Base-by-base conservation (phyloP, 2,329 filamentous ascomycete genomes). In the Xylariaceae sp. region DNA sequence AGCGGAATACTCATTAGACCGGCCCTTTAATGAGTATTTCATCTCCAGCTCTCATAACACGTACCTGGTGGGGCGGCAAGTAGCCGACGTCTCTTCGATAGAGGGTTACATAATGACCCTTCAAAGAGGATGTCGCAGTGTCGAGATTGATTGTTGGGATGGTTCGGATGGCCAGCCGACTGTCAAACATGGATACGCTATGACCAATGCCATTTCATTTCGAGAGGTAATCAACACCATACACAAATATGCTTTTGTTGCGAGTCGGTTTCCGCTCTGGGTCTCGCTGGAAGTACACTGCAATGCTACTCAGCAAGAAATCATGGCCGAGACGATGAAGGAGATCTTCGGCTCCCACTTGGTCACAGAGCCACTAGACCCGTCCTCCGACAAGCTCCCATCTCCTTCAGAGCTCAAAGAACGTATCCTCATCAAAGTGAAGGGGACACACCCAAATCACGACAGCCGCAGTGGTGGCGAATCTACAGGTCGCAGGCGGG, bases 41-140 rank as follows among this genome's bases (percentile, higher is more conserved):
- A 93, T 98, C 52, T 97, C 91, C 1, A 96, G 90, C 69, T 97
- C 93, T 2, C 93, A 98, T 73, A 98, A 98, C 65, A 98, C 93
- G 0, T 98, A 98, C 58, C 81, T 98, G 1, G 74, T 94, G 4
- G 93, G 93, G 12, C 83, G 90, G 40, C 93, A 98, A 63, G 83
- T 97, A 2, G 85, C 83, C 9, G 91, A 91, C 19, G 79, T 87
- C 34, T 96, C 93, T 2, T 97, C 90, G 59, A 87, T 94, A 2
- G 93, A 98, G 64, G 89, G 89, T 33, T 98, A 98, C 66, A 94
- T 97, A 54, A 82, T 83, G 8, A 88, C 90, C 3, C 76, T 98
- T 6, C 83, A 87, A 49, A 85, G 87, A 45, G 90, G 90, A 8
- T 98, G 93, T 62, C 86, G 93, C 37, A 97, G 93, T 63, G 84